A percentile compares a stretch with the other conserved stretches of the same genome.
phyloP scores from a whole-genome alignment of 148 eudicot genomes.

The Fagopyrum esculentum region DNA sequence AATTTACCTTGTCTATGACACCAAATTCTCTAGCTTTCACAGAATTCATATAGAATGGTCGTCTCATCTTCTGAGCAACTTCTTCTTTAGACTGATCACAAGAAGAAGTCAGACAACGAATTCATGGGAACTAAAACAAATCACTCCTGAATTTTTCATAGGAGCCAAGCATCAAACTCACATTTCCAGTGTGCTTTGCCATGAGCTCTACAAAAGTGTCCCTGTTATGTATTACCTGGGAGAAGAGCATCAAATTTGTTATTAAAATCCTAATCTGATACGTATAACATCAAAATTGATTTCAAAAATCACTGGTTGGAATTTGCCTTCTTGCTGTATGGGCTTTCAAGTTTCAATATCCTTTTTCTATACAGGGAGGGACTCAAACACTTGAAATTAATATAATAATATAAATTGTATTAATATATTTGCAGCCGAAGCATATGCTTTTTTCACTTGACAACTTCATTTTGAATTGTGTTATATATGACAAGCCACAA shows the following conservation, averaged over 20 bases:
- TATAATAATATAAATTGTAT: too few relatives aligned
- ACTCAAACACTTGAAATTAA: neutral
- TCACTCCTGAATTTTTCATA: neutral
- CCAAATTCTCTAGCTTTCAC: slow-evolving; percentile 78
- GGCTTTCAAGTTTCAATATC: neutral
- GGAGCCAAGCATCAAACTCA: slow-evolving; percentile 32
- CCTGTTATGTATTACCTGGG: slow-evolving; percentile 65
- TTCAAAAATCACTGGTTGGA: neutral
- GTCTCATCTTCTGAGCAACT: slow-evolving; percentile 50
- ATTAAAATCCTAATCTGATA: neutral
- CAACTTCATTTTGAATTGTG: too few relatives aligned
- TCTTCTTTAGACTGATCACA: slow-evolving; percentile 59
- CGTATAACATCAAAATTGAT: neutral
- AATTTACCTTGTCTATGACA: slow-evolving; percentile 61
- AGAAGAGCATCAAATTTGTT: slow-evolving; percentile 19
- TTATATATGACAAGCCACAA: too few relatives aligned
- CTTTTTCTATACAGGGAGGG: neutral
- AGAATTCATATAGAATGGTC: slow-evolving; percentile 60
- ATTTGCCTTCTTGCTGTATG: neutral
- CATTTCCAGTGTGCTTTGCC: slow-evolving; percentile 87
- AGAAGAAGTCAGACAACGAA: slow-evolving; percentile 17
- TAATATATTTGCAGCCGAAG: too few relatives aligned
- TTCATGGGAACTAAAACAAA: neutral
- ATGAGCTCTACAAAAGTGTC: slow-evolving; percentile 54
- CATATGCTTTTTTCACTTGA: too few relatives aligned